Conservation (phyloP, 352 stramenopile genomes). For the Pythium folliculosum region DNA sequence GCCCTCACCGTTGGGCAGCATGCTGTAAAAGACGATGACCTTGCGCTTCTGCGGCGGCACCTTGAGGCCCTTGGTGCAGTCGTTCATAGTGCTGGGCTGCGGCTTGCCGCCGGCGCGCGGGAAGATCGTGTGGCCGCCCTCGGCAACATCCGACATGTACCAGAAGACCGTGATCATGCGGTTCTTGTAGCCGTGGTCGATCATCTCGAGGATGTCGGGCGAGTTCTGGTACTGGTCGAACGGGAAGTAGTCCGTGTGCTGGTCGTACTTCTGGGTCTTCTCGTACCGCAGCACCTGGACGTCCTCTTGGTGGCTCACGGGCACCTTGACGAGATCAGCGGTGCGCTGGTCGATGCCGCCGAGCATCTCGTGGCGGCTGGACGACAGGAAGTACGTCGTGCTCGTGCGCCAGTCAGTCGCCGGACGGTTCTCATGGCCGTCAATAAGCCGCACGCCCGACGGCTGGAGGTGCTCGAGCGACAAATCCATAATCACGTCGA, state of each 20-base stretch:
- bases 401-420: slow-evolving; percentile 76
- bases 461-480: slow-evolving; percentile 63
- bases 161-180: slow-evolving; percentile 87
- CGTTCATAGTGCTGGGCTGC: slow-evolving; percentile 48
- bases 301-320: slow-evolving; percentile 60
- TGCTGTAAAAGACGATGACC: slow-evolving; percentile 83
- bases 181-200: slow-evolving; percentile 77
- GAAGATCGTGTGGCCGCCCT: slow-evolving; percentile 75
- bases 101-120: slow-evolving; percentile 51
- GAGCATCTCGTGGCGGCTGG: slow-evolving; percentile 41
- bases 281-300: slow-evolving; percentile 81
- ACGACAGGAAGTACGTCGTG: slow-evolving; percentile 76
- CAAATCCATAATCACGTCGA: slow-evolving; percentile 70
- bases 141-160: slow-evolving; percentile 84
- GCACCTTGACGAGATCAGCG: slow-evolving; percentile 66
- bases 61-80: slow-evolving; percentile 63
- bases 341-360: slow-evolving; percentile 65
- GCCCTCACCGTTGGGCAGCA: slow-evolving; percentile 63
- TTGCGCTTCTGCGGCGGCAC: slow-evolving; percentile 73
- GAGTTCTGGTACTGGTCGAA: slow-evolving; percentile 48
- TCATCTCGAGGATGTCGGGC: slow-evolving; percentile 48
- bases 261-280: slow-evolving; percentile 77
- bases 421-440: slow-evolving; percentile 64
- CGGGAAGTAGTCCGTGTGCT: slow-evolving; percentile 75
- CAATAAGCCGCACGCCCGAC: slow-evolving; percentile 59